Conservation (phyloP, 371 early-diverging fungal genomes). For the Lichtheimia ornata region DNA sequence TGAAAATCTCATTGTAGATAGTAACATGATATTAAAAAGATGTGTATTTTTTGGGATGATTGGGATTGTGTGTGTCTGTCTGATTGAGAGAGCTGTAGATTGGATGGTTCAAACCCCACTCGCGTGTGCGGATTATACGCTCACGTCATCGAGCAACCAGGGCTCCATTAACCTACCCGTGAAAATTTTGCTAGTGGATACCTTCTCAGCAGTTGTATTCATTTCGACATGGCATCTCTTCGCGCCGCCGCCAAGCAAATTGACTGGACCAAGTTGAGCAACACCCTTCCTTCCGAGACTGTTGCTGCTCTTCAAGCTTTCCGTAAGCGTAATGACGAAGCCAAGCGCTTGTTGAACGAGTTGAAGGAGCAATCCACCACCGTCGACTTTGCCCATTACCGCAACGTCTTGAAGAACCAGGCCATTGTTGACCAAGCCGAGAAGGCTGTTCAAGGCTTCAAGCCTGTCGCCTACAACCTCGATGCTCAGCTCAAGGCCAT, state of each 20-base stretch:
- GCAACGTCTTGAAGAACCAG: conserved; percentile 85
- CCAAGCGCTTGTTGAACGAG: conserved; percentile 77
- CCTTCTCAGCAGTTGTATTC: conserved; percentile 4
- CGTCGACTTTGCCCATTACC: conserved; percentile 90
- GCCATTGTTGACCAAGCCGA: conserved; percentile 88
- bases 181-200: conserved; percentile 12
- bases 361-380: conserved; percentile 81
- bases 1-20: conserved; percentile 45
- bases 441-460: conserved; percentile 78
- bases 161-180: conserved; percentile 5
- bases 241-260: conserved; percentile 69
- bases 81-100: too few species aligned
- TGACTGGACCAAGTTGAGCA: conserved; percentile 88
- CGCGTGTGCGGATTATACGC: too few species aligned
- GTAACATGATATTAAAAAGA: not conserved
- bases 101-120: too few species aligned
- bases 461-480: conserved; percentile 84
- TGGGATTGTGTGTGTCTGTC: not conserved
- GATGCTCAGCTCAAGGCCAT: conserved; percentile 86
- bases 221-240: conserved; percentile 29
- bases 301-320: conserved; percentile 83
- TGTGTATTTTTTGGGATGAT: not conserved
- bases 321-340: conserved; percentile 95
- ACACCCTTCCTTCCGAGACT: conserved; percentile 88
- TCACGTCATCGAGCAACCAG: conserved; percentile 10